Base-by-base conservation (phyloP, 306 rosid genomes). In the Cucurbita argyrosperma region DNA sequence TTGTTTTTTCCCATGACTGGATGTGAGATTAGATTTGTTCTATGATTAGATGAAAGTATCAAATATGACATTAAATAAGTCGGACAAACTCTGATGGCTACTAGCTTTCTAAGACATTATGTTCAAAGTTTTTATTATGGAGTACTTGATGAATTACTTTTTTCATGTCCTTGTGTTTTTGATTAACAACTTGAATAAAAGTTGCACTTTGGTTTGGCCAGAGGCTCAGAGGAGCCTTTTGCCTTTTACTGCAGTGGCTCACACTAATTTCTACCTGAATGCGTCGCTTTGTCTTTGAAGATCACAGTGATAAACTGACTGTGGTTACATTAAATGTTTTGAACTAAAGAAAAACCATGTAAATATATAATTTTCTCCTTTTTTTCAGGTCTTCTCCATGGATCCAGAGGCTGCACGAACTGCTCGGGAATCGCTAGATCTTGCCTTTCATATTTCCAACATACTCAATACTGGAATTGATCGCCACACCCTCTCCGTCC, bases 401-500 rank as follows among this genome's bases (percentile, higher is more conserved):
- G 95, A 91, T 82, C 85, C 82, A 10, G 87, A 85, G 78, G 89
- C 87, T 57, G 85, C 92, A 51, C 78, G 81, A 80, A 82, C 82
- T 10, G 90, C 92, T 2, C 74, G 92, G 39, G 97, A 91, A 74
- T 89, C 97, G 15, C 80, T 91, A 16, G 96, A 88, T 78, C 82
- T 88, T 8, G 92, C 96, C 74, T 91, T 88, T 69, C 90, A 87
- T 38, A 87, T 88, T 85, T 89, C 88, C 5, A 91, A 87, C 80
- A 50, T 91, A 58, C 89, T 88, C 2, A 89, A 86, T 69, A 82
- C 90, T 0, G 89, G 90, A 77, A 86, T 87, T 55, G 96, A 89
- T 40, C 89, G 89, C 52, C 97, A 88, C 83, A 38, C 89, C 5
- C 72, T 91, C 40, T 91, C 96, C 56, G 83, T 91, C 72, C 96